A percentile compares a stretch with the other conserved stretches of the same genome.
These are phyloP conservation scores for Arthrobotrys musiformis DNA, from an alignment of 2,329 filamentous ascomycete species.

Conservation along the genomic window DNA sequence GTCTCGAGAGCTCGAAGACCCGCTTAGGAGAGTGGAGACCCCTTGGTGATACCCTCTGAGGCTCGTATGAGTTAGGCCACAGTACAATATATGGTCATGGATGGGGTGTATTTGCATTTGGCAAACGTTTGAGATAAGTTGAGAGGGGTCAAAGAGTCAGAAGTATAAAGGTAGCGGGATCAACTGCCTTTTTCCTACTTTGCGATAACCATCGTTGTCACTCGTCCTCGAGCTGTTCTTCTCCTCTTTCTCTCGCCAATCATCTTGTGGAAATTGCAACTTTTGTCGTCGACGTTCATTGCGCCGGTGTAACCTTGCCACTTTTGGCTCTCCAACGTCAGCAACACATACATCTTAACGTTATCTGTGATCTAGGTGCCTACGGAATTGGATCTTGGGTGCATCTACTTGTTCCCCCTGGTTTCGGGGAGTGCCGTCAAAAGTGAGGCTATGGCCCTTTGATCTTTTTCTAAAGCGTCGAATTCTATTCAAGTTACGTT, in stretches of 20 bases:
- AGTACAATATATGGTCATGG: too few relatives aligned
- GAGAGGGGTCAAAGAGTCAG: background rate
- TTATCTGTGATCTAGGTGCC: too few relatives aligned
- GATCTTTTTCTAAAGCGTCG: too few relatives aligned
- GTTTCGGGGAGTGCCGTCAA: too few relatives aligned
- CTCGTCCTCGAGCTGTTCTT: background rate
- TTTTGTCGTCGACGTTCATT: background rate
- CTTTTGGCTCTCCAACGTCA: slow-evolving; percentile 5
- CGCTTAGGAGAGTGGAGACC: background rate
- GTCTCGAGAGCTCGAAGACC: background rate
- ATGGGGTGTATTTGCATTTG: background rate
- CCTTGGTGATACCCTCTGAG: background rate
- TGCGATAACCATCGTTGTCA: background rate
- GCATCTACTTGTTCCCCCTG: too few relatives aligned
- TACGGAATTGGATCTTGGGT: too few relatives aligned
- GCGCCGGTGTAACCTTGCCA: background rate
- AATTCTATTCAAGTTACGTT: too few relatives aligned
- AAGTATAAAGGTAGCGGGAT: background rate
- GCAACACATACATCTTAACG: slow-evolving; percentile 1
- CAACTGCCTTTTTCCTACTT: background rate
- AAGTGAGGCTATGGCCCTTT: too few relatives aligned
- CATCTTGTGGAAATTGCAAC: background rate
- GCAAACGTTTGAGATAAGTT: background rate
- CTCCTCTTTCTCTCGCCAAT: too few relatives aligned
- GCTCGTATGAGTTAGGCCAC: background rate